Evolutionary conservation across 805 yeast species (phyloP).

Genomic region (Starmerella riodocensis): DNA sequence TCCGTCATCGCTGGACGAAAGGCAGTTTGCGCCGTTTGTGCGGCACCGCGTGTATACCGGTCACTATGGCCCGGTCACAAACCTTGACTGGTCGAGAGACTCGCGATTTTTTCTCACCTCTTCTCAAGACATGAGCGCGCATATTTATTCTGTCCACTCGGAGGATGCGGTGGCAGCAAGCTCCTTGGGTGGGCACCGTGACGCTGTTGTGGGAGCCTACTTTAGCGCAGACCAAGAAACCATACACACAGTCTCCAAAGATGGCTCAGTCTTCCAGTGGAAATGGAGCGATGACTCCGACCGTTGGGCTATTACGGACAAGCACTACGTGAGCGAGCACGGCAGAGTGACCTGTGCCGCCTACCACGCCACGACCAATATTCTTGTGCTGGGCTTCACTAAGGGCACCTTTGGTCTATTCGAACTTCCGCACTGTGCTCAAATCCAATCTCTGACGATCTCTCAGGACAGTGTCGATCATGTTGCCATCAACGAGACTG

Average conservation of each 20-base stretch:
- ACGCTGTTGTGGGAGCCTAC: slow-evolving; percentile 74
- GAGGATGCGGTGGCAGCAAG: slow-evolving; percentile 65
- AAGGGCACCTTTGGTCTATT: slow-evolving; percentile 85
- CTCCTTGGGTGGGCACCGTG: slow-evolving; percentile 86
- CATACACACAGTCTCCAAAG: slow-evolving; percentile 82
- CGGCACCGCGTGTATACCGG: slow-evolving; percentile 86
- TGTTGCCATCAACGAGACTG: slow-evolving; percentile 63
- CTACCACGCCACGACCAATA: slow-evolving; percentile 58
- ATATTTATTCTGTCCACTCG: slow-evolving; percentile 62
- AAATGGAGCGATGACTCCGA: slow-evolving; percentile 42
- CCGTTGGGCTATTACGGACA: slow-evolving; percentile 68
- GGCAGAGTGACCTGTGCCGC: slow-evolving; percentile 64
- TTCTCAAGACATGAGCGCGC: slow-evolving; percentile 79
- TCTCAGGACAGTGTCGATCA: slow-evolving; percentile 83
- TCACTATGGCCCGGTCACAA: slow-evolving; percentile 68
- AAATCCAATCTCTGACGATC: slow-evolving; percentile 73
- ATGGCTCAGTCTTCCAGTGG: slow-evolving; percentile 91
- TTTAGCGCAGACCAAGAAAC: slow-evolving; percentile 79
- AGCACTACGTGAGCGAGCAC: slow-evolving; percentile 61
- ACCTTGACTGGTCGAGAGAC: slow-evolving; percentile 80
- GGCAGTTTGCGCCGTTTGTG: slow-evolving; percentile 93
- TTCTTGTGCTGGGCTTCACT: slow-evolving; percentile 77
- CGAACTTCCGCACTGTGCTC: slow-evolving; percentile 40
- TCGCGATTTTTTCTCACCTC: slow-evolving; percentile 77
- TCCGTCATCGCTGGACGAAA: slow-evolving; percentile 63